These are phyloP conservation scores for Fomitiporia mediterranea DNA, from an alignment of 1,284 basidiomycete genomes.

Conservation along the genomic window DNA sequence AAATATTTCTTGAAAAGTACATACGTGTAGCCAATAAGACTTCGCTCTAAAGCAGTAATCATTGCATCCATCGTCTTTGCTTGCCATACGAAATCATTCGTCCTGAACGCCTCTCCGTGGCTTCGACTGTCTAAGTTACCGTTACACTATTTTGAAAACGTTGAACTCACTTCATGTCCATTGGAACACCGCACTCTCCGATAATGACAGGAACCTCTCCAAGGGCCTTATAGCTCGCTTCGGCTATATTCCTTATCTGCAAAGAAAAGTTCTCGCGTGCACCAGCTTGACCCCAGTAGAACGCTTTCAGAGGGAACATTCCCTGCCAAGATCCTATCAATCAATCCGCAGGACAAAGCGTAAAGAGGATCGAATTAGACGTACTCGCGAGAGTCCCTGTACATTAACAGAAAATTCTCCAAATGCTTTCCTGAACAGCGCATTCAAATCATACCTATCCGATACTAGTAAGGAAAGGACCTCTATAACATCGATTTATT, in stretches of 20 bases:
- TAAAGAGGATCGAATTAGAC: constrained; percentile 24
- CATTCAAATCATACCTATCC: constrained; percentile 84
- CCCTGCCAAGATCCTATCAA: constrained; percentile 47
- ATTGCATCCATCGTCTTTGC: constrained; percentile 86
- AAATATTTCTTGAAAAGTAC: constrained; percentile 29
- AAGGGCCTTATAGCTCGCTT: constrained; percentile 59
- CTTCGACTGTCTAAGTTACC: constrained; percentile 34
- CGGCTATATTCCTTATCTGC: constrained; percentile 79
- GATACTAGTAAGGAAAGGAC: background rate
- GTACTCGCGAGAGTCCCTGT: constrained; percentile 78
- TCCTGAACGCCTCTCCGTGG: constrained; percentile 62
- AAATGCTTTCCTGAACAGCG: constrained; percentile 78
- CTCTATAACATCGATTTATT: background rate
- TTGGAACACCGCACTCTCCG: constrained; percentile 89
- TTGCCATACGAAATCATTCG: constrained; percentile 79
- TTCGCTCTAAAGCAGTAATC: constrained; percentile 70
- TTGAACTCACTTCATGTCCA: constrained; percentile 79
- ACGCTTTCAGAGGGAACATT: constrained; percentile 72
- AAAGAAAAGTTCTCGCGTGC: constrained; percentile 76
- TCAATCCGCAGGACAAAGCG: background rate
- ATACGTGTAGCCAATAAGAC: constrained; percentile 77
- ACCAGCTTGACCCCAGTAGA: constrained; percentile 84
- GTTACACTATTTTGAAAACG: background rate
- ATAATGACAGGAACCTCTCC: constrained; percentile 80
- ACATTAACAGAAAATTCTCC: constrained; percentile 86